A percentile compares a stretch with the other conserved stretches of the same genome.
Evolutionary conservation across 257 asterid species (phyloP).

Genomic region (Cinchona pubescens): DNA sequence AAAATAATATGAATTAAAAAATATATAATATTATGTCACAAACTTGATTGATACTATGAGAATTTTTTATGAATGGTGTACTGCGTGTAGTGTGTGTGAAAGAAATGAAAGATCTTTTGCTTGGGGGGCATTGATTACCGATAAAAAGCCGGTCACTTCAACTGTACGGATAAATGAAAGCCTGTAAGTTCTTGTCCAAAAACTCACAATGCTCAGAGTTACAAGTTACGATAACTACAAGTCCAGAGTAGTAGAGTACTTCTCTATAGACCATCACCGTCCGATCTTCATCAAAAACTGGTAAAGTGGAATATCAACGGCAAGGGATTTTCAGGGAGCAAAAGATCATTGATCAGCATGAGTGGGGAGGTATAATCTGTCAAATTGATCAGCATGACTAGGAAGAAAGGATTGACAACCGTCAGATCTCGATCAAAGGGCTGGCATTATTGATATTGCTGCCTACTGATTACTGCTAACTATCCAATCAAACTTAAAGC

Average conservation of each 20-base stretch:
- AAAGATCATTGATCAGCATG: background rate
- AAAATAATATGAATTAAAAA: no score
- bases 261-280: no score
- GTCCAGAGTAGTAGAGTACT: background rate
- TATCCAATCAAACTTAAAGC: constrained; percentile 16
- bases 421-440: constrained; percentile 26
- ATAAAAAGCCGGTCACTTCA: constrained; percentile 23
- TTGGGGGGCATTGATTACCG: constrained; percentile 28
- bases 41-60: no score
- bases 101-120: constrained; percentile 20
- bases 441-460: constrained; percentile 6
- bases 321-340: background rate
- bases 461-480: constrained; percentile 17
- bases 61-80: no score
- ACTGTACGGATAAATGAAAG: constrained; percentile 30
- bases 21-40: no score
- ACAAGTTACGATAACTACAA: constrained; percentile 32
- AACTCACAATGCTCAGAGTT: constrained; percentile 8
- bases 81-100: background rate
- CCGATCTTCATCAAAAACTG: no score
- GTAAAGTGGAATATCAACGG: constrained; percentile 10
- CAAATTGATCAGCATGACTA: no score
- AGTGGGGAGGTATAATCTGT: no score
- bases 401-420: constrained; percentile 16
- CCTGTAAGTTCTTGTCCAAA: constrained; percentile 13